These are phyloP conservation scores for Nicotiana obtusifolia DNA, from an alignment of 257 asterid species.

Conservation along the genomic window DNA sequence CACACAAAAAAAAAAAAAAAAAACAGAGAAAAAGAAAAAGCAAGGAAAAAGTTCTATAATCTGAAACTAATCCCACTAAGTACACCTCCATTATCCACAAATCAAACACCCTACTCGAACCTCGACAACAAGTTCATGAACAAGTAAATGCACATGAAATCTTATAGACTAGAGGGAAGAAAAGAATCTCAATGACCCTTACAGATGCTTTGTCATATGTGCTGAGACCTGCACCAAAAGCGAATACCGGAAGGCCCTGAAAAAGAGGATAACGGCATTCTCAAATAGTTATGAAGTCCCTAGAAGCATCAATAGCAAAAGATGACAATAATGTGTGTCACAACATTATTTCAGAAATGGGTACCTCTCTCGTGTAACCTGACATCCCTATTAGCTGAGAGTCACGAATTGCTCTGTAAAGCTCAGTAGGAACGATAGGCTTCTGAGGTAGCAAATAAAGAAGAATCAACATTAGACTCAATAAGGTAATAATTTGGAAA, in stretches of 20 bases:
- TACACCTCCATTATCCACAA: constrained; percentile 6
- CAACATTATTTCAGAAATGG: not conserved
- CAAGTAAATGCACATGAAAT: not conserved
- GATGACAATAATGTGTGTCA: not conserved
- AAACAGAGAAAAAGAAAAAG: not conserved
- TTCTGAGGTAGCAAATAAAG: constrained; percentile 32
- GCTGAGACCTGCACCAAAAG: constrained; percentile 59
- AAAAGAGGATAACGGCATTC: constrained; percentile 1
- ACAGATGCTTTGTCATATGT: constrained; percentile 66
- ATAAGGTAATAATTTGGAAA: not conserved
- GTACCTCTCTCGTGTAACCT: constrained; percentile 66
- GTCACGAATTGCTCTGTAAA: constrained; percentile 58
- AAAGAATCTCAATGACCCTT: constrained; percentile 10
- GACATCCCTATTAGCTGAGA: constrained; percentile 65
- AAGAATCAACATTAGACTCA: not conserved
- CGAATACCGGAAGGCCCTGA: constrained; percentile 63
- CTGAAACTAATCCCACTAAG: not conserved
- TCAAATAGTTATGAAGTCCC: constrained; percentile 4
- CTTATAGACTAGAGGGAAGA: not conserved
- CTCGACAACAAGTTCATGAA: not conserved
- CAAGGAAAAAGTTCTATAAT: not conserved
- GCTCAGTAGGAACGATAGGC: constrained; percentile 56
- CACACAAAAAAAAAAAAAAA: not conserved
- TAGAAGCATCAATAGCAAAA: not conserved
- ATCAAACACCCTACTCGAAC: not conserved